A percentile compares a stretch with the other conserved stretches of the same genome.
Conservation (phyloP, 2,329 filamentous ascomycete species). For the Neofusicoccum sp. region DNA sequence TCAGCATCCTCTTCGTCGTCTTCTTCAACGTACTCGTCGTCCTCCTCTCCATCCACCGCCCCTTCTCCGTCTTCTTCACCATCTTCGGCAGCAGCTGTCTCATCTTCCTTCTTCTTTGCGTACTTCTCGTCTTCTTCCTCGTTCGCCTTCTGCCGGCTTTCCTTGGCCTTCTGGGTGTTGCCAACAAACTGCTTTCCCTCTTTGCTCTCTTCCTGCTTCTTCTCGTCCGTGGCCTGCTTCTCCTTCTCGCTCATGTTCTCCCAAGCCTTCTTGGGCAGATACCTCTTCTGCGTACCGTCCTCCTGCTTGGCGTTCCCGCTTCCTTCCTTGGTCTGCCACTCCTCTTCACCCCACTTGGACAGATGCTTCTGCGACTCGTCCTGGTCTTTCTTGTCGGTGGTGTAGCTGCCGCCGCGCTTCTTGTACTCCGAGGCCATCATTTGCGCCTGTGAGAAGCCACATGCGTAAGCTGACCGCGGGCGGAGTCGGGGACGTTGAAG, state of each 20-base stretch:
- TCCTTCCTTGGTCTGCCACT: conserved; percentile 52
- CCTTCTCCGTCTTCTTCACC: conserved; percentile 25
- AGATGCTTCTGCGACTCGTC: conserved; percentile 46
- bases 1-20: conserved; percentile 20
- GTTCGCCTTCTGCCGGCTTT: conserved; percentile 39
- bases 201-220: conserved; percentile 38
- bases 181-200: conserved; percentile 45
- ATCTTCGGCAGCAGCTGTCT: conserved; percentile 18
- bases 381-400: conserved; percentile 44
- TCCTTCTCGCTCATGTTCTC: conserved; percentile 47
- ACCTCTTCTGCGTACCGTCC: conserved; percentile 45
- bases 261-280: conserved; percentile 50
- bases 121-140: conserved; percentile 35
- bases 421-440: conserved; percentile 50
- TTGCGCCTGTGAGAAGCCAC: conserved; percentile 43
- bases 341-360: conserved; percentile 47
- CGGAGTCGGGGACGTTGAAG: background rate
- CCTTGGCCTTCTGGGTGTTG: conserved; percentile 45
- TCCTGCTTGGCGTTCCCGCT: conserved; percentile 44
- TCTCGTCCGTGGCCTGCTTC: conserved; percentile 44
- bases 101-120: conserved; percentile 25
- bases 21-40: conserved; percentile 19
- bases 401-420: conserved; percentile 48
- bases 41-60: conserved; percentile 29
- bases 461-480: background rate